Evolutionary conservation across 805 yeast genomes (phyloP).

Genomic region (Cyberlindnera misumaiensis): DNA sequence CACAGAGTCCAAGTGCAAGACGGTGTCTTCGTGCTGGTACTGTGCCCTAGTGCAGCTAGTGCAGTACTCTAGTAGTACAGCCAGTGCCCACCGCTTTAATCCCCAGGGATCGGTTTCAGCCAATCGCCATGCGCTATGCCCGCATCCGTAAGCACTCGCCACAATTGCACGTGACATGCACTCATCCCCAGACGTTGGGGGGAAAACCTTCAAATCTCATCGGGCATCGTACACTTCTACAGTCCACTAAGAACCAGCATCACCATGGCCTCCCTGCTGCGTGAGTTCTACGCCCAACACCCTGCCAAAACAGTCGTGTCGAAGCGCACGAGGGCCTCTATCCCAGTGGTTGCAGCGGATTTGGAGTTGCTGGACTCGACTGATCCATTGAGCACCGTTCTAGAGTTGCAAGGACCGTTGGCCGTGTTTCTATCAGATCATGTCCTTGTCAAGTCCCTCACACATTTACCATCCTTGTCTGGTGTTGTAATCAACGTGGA

Average conservation of each 20-base stretch:
- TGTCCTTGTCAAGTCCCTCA: conserved; percentile 52
- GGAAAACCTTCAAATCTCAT: too few relatives aligned
- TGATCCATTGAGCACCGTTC: conserved; percentile 11
- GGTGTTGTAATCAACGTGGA: conserved; percentile 58
- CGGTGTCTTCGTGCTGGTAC: too few relatives aligned
- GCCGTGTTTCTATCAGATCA: conserved; percentile 43
- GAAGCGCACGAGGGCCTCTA: conserved; percentile 8
- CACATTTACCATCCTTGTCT: conserved; percentile 41
- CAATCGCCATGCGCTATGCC: background rate
- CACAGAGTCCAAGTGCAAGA: too few relatives aligned
- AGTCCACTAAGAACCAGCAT: background rate
- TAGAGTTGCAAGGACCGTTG: conserved; percentile 4
- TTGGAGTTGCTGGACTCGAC: conserved; percentile 13
- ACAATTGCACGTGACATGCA: background rate
- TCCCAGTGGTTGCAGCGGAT: conserved; percentile 2
- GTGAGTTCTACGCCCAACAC: background rate
- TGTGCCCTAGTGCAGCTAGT: too few relatives aligned
- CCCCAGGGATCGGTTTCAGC: background rate
- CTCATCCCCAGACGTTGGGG: background rate
- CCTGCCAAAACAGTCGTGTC: conserved; percentile 4
- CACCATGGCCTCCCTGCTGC: background rate
- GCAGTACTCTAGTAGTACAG: too few relatives aligned
- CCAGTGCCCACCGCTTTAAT: too few relatives aligned
- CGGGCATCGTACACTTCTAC: background rate
- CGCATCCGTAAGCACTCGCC: background rate